Base-by-base conservation (phyloP, 495 filamentous ascomycete species). In the Clavariopsis aquatica region DNA sequence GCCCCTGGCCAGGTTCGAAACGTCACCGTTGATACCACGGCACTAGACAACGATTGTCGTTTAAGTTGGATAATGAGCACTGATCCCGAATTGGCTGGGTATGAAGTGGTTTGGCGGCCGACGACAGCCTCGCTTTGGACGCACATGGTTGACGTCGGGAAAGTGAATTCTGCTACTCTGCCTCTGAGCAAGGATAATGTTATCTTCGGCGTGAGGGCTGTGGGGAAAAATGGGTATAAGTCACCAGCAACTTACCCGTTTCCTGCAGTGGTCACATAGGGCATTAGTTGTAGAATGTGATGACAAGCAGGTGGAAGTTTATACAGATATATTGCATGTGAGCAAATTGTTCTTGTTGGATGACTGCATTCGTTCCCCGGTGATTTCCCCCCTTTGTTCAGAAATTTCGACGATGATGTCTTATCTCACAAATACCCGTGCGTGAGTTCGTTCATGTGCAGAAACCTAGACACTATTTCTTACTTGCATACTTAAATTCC, bases 161-260 rank as follows among this genome's bases (percentile, higher is more conserved):
- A 71, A n/a, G 74, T 74, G 10, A 65, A 68, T 4, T 73, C 63
- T 52, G 80, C 69, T 10, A 78, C 72, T 55, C 62, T 83, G 29
- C 26, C 70, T 17, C 56, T 83, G 34, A 81, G 77, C 54, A 84
- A 84, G 73, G 82, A 84, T 62, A 79, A 83, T 69, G 76, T 81
- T 22, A 73, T 80, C 46, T 82, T 83, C 73, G 81, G 82, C 0
- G 72, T 83, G 1, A 70, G 82, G 55, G 73, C 79, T 12, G 77
- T 81, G 3, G 75, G 80, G 3, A 68, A 28, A 49, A 77, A 81
- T 73, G 81, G 81, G 13, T 75, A 74, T 57, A 77, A 74, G 72
- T 78, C 73, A 61, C 79, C 78, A 4, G 78, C 78, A 2, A 49
- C 28, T 1, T 64, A 51, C 54, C 69, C 64, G 0, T 68, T 71